Evolutionary conservation across 352 stramenopile species (phyloP).

Genomic region (Globisporangium paddicum): DNA sequence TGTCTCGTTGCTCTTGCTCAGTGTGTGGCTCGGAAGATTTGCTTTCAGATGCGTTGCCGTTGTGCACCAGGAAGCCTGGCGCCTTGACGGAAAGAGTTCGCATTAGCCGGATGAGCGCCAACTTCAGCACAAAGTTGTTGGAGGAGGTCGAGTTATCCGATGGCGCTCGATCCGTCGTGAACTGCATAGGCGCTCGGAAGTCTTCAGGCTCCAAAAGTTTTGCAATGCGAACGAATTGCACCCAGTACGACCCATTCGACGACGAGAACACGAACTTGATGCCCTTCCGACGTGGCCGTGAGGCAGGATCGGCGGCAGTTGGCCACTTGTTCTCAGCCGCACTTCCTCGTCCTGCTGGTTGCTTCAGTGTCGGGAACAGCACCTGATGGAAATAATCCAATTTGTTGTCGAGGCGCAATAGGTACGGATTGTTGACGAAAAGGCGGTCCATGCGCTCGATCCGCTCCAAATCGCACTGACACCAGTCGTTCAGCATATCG

Average conservation of each 20-base stretch:
- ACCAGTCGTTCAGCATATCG: slow-evolving; percentile 73
- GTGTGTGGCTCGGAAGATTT: not conserved
- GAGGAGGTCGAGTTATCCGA: not conserved
- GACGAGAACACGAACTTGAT: slow-evolving; percentile 36
- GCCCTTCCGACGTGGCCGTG: slow-evolving; percentile 14
- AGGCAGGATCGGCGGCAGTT: not conserved
- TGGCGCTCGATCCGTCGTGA: slow-evolving; percentile 23
- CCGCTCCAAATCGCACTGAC: slow-evolving; percentile 29
- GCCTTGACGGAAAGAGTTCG: slow-evolving; percentile 24
- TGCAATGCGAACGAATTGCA: slow-evolving; percentile 42
- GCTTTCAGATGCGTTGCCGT: not conserved
- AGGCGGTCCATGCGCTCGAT: slow-evolving; percentile 56
- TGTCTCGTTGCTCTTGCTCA: slow-evolving; percentile 8
- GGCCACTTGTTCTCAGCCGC: not conserved
- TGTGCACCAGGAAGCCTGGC: slow-evolving; percentile 29
- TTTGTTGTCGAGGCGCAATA: slow-evolving; percentile 70
- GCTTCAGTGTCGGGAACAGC: slow-evolving; percentile 34
- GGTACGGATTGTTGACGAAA: slow-evolving; percentile 33
- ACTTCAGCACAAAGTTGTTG: slow-evolving; percentile 25
- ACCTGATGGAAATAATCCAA: slow-evolving; percentile 38
- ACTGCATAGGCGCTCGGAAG: slow-evolving; percentile 42
- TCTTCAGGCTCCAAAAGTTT: slow-evolving; percentile 30
- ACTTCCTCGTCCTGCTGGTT: not conserved
- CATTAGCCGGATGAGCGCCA: slow-evolving; percentile 34
- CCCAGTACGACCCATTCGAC: slow-evolving; percentile 31